phyloP scores from a whole-genome alignment of 164 flowering plant genomes.

The Nelumbo lutea region DNA sequence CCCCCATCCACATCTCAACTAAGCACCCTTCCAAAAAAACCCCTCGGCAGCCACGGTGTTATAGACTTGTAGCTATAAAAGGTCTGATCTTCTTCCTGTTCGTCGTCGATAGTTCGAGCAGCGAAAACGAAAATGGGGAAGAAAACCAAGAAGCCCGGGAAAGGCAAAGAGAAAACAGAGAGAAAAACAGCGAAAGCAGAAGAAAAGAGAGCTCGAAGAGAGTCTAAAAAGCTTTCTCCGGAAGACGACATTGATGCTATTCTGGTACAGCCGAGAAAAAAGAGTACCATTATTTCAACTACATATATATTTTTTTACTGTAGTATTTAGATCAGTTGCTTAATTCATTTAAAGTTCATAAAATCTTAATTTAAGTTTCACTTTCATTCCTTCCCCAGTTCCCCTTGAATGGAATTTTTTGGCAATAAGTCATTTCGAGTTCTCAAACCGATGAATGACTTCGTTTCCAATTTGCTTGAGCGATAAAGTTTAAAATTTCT shows the following conservation, averaged over 20 bases:
- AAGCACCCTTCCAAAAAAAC: no score
- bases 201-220: slow-evolving; percentile 84
- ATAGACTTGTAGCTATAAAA: no score
- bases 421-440: no score
- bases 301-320: background rate
- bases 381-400: no score
- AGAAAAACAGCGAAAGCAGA: slow-evolving; percentile 90
- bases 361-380: background rate
- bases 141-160: slow-evolving; percentile 95
- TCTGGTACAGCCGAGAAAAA: slow-evolving; percentile 32
- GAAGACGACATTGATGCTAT: slow-evolving; percentile 99
- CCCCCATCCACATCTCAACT: no score
- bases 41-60: no score
- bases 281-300: background rate
- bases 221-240: slow-evolving; percentile 65
- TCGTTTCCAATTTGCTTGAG: background rate
- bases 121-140: slow-evolving; percentile 63
- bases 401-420: no score
- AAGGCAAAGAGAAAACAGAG: slow-evolving; percentile 98
- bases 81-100: no score
- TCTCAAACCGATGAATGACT: background rate
- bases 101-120: background rate
- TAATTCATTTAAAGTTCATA: background rate
- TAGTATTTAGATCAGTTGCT: background rate
- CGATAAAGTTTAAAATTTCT: background rate